Percentiles rank a stretch among this genome's conserved stretches.
Evolutionary conservation across 208 protist species (phyloP).

Genomic region (Crithidia fasciculata): DNA sequence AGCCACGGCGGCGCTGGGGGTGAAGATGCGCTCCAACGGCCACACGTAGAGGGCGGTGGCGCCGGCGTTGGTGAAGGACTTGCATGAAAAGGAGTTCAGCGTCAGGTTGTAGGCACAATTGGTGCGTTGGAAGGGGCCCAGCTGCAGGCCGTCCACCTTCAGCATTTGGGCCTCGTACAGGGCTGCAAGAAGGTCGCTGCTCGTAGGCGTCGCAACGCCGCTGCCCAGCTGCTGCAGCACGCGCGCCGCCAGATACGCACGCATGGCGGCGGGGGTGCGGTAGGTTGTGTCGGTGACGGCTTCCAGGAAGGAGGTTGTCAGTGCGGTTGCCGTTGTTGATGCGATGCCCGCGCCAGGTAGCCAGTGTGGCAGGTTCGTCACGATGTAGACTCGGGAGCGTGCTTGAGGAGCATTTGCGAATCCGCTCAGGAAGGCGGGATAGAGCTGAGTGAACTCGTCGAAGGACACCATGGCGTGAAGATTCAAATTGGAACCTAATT

Average conservation of each 20-base stretch:
- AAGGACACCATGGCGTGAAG: slow-evolving; percentile 4
- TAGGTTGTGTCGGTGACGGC: neutral
- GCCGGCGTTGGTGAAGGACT: slow-evolving; percentile 12
- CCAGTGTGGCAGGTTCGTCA: slow-evolving; percentile 30
- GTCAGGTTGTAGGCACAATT: neutral
- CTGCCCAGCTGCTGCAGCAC: slow-evolving; percentile 20
- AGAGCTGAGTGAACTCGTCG: slow-evolving; percentile 22
- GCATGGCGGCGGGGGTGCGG: slow-evolving; percentile 14
- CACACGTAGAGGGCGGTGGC: slow-evolving; percentile 9
- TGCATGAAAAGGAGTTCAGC: neutral
- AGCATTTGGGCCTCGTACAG: slow-evolving; percentile 10
- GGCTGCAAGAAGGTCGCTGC: neutral
- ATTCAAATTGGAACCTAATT: neutral
- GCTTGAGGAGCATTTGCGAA: neutral
- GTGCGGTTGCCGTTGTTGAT: neutral
- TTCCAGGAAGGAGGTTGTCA: neutral
- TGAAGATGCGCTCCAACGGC: neutral
- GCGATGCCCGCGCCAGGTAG: neutral
- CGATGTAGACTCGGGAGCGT: neutral
- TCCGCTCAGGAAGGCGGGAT: neutral
- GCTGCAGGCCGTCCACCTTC: slow-evolving; percentile 14
- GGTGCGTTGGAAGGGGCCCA: slow-evolving; percentile 19
- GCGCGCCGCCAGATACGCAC: slow-evolving; percentile 23
- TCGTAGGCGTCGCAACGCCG: neutral
- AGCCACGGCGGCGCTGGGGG: neutral